Percentiles rank a stretch among this genome's conserved stretches.
Conservation (phyloP, 148 eudicot species). For the Silene latifolia region DNA sequence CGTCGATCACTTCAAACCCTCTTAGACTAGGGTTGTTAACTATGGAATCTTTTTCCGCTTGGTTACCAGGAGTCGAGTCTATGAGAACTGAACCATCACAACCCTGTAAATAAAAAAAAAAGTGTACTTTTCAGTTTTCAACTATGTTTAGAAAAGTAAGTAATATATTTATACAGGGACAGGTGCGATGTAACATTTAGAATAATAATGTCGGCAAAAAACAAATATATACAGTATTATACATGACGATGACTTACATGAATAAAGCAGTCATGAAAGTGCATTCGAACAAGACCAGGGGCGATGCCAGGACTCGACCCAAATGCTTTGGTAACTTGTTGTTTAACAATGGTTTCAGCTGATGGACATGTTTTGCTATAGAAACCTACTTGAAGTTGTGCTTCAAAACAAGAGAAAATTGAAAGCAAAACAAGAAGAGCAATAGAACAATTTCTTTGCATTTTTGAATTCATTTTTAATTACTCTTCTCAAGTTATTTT, state of each 20-base stretch:
- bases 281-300: slow-evolving; percentile 56
- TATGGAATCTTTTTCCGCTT: slow-evolving; percentile 73
- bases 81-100: slow-evolving; percentile 89
- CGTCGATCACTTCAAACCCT: slow-evolving; percentile 77
- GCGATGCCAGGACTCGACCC: slow-evolving; percentile 40
- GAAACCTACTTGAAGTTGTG: slow-evolving; percentile 49
- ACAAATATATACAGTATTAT: too few species aligned
- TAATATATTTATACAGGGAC: too few species aligned
- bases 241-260: slow-evolving; percentile 31
- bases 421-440: slow-evolving; percentile 21
- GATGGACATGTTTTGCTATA: slow-evolving; percentile 33
- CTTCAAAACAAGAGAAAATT: slow-evolving; percentile 33
- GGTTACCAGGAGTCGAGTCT: slow-evolving; percentile 57
- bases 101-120: slow-evolving; percentile 33
- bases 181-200: too few species aligned
- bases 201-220: too few species aligned
- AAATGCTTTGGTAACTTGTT: slow-evolving; percentile 38
- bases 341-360: slow-evolving; percentile 46
- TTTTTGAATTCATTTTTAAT: slow-evolving; percentile 9
- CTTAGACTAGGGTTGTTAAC: slow-evolving; percentile 61
- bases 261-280: slow-evolving; percentile 69
- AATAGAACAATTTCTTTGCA: slow-evolving; percentile 8
- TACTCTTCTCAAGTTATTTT: not conserved
- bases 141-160: too few species aligned
- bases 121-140: too few species aligned